Evolutionary conservation across 495 filamentous ascomycete species (phyloP).

Genomic region (Penicillium malachiteum): DNA sequence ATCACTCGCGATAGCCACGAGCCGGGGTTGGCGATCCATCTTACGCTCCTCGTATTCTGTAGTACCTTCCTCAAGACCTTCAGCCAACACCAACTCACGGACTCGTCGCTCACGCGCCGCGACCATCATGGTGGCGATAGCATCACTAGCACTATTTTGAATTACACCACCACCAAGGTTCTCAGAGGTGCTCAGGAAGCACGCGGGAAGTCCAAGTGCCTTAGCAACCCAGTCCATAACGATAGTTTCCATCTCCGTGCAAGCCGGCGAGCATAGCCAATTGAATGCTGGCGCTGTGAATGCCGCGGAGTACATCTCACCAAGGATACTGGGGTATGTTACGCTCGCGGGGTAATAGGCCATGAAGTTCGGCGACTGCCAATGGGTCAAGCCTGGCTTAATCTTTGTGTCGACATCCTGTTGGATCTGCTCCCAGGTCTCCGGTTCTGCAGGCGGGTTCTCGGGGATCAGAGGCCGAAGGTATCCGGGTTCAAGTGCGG

Average conservation of each 20-base stretch:
- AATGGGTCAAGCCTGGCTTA: conserved; percentile 92
- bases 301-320: conserved; percentile 87
- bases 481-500: conserved; percentile 83
- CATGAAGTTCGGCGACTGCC: conserved; percentile 95
- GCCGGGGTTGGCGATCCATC: conserved; percentile 61
- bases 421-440: conserved; percentile 79
- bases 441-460: conserved; percentile 68
- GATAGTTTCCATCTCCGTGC: conserved; percentile 95
- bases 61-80: conserved; percentile 50
- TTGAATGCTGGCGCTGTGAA: conserved; percentile 94
- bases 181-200: conserved; percentile 72
- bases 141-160: conserved; percentile 89
- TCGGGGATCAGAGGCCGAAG: conserved; percentile 74
- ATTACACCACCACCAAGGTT: conserved; percentile 86
- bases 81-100: conserved; percentile 49
- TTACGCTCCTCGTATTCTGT: conserved; percentile 54
- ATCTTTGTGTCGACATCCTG: conserved; percentile 84
- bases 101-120: conserved; percentile 80
- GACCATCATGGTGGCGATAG: conserved; percentile 81
- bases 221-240: conserved; percentile 90
- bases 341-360: conserved; percentile 88
- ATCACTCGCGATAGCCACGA: conserved; percentile 81
- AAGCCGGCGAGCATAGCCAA: conserved; percentile 92
- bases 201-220: conserved; percentile 67
- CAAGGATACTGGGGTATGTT: conserved; percentile 84